These are phyloP conservation scores for Microbotryum lychnidis-dioicae DNA, from an alignment of 1,284 basidiomycete genomes.

Conservation along the genomic window DNA sequence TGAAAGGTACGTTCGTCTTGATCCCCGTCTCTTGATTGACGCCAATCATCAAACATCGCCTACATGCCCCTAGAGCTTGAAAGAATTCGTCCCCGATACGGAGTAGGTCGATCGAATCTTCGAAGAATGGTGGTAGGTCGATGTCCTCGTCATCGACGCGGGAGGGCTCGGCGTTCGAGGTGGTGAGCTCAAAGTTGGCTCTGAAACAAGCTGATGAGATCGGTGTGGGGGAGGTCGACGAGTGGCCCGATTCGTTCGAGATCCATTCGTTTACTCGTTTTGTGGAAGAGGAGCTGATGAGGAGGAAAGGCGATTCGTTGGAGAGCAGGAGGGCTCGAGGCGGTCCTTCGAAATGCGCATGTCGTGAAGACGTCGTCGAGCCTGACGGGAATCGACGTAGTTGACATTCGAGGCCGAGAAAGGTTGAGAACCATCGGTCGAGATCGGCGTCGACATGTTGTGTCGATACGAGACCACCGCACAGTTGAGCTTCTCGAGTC, in stretches of 20 bases:
- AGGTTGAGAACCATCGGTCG: constrained; percentile 19
- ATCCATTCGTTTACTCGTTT: constrained; percentile 15
- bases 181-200: constrained; percentile 18
- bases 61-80: constrained; percentile 13
- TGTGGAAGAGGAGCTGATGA: constrained; percentile 17
- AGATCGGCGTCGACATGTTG: constrained; percentile 1
- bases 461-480: constrained; percentile 8
- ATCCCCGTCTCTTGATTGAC: constrained; percentile 21
- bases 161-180: neutral
- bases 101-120: constrained; percentile 11
- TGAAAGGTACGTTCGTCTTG: constrained; percentile 13
- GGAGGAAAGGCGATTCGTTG: constrained; percentile 30
- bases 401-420: constrained; percentile 1
- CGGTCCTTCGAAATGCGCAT: constrained; percentile 16
- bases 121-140: constrained; percentile 11
- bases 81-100: constrained; percentile 7
- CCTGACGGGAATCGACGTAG: constrained; percentile 1
- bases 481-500: constrained; percentile 5
- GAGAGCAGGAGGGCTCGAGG: constrained; percentile 15
- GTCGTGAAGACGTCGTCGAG: constrained; percentile 6
- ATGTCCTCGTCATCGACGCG: neutral
- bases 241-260: neutral
- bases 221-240: neutral
- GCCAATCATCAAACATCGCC: constrained; percentile 26
- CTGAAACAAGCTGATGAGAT: constrained; percentile 17